Percentiles rank a stretch among this genome's conserved stretches.
These are phyloP conservation scores for Ophiosphaerella korrae DNA, from an alignment of 2,329 filamentous ascomycete species.

Conservation along the genomic window DNA sequence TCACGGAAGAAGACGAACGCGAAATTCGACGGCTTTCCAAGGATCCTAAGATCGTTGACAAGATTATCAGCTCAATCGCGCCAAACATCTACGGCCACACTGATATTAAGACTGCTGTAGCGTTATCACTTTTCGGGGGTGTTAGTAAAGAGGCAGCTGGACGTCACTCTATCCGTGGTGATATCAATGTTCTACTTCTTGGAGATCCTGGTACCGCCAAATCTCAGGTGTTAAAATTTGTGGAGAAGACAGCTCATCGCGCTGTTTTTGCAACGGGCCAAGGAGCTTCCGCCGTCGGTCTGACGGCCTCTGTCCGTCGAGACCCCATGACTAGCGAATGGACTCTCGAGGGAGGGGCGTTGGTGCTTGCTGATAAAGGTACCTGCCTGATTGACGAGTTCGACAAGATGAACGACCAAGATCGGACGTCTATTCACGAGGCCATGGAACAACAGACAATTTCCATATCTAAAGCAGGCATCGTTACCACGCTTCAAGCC, in stretches of 20 bases:
- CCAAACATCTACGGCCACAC: constrained; percentile 97
- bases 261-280: constrained; percentile 98
- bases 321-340: constrained; percentile 96
- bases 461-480: constrained; percentile 97
- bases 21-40: constrained; percentile 85
- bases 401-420: constrained; percentile 99
- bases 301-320: constrained; percentile 93
- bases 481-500: constrained; percentile 94
- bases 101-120: constrained; percentile 96
- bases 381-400: constrained; percentile 98
- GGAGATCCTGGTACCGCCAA: constrained; percentile 98
- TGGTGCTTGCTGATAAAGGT: constrained; percentile 92
- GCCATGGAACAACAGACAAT: constrained; percentile 99
- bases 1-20: constrained; percentile 94
- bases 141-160: constrained; percentile 91
- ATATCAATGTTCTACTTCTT: constrained; percentile 96
- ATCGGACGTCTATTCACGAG: constrained; percentile 97
- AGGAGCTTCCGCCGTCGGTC: constrained; percentile 94
- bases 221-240: constrained; percentile 95
- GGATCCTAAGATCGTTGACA: constrained; percentile 90
- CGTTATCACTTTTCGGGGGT: constrained; percentile 91
- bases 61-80: constrained; percentile 89
- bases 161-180: constrained; percentile 87
- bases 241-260: constrained; percentile 95
- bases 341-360: constrained; percentile 93